phyloP scores from a whole-genome alignment of 148 eudicot species.

The Simmondsia chinensis region DNA sequence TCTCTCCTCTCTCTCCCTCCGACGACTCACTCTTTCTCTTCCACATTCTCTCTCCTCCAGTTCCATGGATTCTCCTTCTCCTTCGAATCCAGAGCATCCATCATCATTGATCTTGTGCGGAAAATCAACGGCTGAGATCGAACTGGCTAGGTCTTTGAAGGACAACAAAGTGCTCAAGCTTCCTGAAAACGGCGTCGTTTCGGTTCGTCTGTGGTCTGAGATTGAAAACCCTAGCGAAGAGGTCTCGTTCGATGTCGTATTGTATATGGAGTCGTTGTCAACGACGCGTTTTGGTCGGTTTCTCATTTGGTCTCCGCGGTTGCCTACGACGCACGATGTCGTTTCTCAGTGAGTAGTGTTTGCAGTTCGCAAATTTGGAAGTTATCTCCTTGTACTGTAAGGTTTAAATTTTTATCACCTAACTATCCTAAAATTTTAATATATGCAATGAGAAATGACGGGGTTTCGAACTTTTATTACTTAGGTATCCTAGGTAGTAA shows the following conservation, averaged over 20 bases:
- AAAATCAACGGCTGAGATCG: slow-evolving; percentile 49
- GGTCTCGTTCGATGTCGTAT: slow-evolving; percentile 24
- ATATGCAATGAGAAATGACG: no score
- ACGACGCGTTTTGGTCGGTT: slow-evolving; percentile 60
- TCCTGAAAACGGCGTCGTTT: slow-evolving; percentile 26
- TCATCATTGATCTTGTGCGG: slow-evolving; percentile 35
- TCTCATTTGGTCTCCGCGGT: slow-evolving; percentile 62
- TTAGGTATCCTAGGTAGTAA: no score
- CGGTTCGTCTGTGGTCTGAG: slow-evolving; percentile 36
- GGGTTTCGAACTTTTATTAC: no score
- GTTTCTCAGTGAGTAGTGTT: slow-evolving; percentile 46
- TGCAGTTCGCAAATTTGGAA: neutral
- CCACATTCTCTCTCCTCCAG: neutral
- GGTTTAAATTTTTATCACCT: no score
- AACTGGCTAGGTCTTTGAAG: slow-evolving; percentile 33
- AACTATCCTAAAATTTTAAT: no score
- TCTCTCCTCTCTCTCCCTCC: neutral
- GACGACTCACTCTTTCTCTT: neutral
- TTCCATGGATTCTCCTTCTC: slow-evolving; percentile 45
- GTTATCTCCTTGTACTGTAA: no score
- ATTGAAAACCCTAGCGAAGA: slow-evolving; percentile 14
- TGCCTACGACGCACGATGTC: slow-evolving; percentile 76
- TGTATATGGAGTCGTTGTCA: slow-evolving; percentile 36
- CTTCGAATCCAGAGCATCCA: no score
- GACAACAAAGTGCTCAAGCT: slow-evolving; percentile 30